Evolutionary conservation across 768 basidiomycete genomes (phyloP).

Genomic region (Paxillus ammoniavirescens): DNA sequence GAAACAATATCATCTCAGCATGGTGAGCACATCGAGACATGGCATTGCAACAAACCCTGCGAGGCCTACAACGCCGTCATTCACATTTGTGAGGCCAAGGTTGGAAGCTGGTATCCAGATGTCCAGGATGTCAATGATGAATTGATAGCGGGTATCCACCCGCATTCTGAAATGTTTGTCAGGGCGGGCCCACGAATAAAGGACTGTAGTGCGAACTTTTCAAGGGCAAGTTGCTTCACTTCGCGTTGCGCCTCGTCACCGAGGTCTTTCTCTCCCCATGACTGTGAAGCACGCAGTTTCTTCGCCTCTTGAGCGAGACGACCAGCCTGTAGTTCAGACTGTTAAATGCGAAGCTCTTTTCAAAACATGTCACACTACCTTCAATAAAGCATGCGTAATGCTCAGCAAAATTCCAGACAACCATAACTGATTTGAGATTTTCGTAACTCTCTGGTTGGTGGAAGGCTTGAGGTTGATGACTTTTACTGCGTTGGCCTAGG

Average conservation of each 20-base stretch:
- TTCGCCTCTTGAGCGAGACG: constrained; percentile 62
- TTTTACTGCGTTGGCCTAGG: constrained; percentile 64
- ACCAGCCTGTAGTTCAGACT: constrained; percentile 42
- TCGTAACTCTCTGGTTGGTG: constrained; percentile 57
- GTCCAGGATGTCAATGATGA: constrained; percentile 83
- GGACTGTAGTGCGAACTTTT: constrained; percentile 40
- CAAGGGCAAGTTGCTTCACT: constrained; percentile 54
- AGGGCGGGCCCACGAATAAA: not conserved
- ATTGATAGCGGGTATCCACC: constrained; percentile 68
- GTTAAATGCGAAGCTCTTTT: not conserved
- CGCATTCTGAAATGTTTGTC: constrained; percentile 47
- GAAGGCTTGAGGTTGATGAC: constrained; percentile 61
- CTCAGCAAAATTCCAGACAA: constrained; percentile 83
- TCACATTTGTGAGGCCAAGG: constrained; percentile 70
- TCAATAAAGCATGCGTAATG: constrained; percentile 64
- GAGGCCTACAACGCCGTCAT: constrained; percentile 83
- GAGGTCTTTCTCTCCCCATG: constrained; percentile 65
- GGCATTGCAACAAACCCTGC: constrained; percentile 62
- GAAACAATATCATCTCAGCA: constrained; percentile 5
- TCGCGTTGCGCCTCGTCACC: constrained; percentile 66
- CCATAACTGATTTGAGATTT: constrained; percentile 83
- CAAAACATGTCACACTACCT: constrained; percentile 42
- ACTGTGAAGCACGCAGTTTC: constrained; percentile 42
- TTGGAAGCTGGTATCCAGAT: constrained; percentile 87
- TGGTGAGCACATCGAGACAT: not conserved